These are phyloP conservation scores for Luffa aegyptiaca DNA, from an alignment of 306 rosid species.

Conservation along the genomic window DNA sequence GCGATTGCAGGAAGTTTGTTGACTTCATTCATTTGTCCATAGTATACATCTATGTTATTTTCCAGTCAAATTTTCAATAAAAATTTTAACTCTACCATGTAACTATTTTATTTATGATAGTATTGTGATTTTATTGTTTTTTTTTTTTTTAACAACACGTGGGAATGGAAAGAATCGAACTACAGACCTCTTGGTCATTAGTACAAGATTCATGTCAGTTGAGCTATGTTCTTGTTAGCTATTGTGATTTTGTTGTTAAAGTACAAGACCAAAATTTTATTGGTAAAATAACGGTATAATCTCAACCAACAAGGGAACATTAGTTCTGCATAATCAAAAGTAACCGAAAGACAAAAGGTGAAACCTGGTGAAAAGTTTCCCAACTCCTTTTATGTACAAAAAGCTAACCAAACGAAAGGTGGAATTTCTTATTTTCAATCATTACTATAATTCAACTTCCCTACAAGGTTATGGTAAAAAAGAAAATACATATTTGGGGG, in stretches of 20 bases:
- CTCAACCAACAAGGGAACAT: not conserved
- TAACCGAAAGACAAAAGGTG: not conserved
- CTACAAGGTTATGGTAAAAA: conserved; percentile 16
- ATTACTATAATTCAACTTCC: conserved; percentile 38
- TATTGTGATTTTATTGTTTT: too few relatives aligned
- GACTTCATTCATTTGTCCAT: too few relatives aligned
- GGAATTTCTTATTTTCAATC: conserved; percentile 25
- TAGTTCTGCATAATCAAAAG: not conserved
- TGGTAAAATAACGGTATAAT: not conserved
- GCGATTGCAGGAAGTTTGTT: too few relatives aligned
- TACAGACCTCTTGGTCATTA: too few relatives aligned
- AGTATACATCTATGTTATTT: too few relatives aligned
- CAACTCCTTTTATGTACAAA: not conserved
- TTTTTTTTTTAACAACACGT: too few relatives aligned
- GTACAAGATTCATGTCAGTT: too few relatives aligned
- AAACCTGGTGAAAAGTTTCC: not conserved
- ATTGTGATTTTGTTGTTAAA: not conserved
- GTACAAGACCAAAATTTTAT: not conserved
- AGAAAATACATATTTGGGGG: conserved; percentile 14
- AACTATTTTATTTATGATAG: too few relatives aligned
- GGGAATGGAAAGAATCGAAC: too few relatives aligned
- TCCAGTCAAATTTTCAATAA: too few relatives aligned
- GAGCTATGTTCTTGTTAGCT: too few relatives aligned
- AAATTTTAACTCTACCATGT: too few relatives aligned
- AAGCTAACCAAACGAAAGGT: not conserved